These are phyloP conservation scores for Dichotomocladium elegans DNA, from an alignment of 371 early-diverging fungal species.

Conservation along the genomic window DNA sequence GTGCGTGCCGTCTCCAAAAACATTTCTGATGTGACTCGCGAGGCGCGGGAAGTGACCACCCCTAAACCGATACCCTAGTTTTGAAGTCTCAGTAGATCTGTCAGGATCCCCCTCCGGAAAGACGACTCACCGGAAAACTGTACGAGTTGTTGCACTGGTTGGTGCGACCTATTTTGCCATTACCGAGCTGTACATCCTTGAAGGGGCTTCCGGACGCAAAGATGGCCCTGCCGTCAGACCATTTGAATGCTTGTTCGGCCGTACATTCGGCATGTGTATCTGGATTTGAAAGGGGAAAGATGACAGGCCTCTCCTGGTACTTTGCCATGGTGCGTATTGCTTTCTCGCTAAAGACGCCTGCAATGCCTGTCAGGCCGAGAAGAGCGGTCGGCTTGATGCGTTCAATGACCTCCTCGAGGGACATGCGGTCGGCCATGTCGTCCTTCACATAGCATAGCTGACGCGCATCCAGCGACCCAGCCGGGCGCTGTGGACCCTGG, in stretches of 20 bases:
- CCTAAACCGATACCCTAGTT: constrained; percentile 56
- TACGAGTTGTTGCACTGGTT: constrained; percentile 66
- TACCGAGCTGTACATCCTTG: constrained; percentile 38
- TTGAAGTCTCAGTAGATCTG: not conserved
- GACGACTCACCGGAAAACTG: constrained; percentile 45
- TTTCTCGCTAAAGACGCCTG: constrained; percentile 57
- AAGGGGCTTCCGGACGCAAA: constrained; percentile 65
- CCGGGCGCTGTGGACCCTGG: constrained; percentile 11
- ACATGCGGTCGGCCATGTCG: constrained; percentile 47
- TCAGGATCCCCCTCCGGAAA: not conserved
- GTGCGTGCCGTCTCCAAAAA: constrained; percentile 58
- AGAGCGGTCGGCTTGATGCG: constrained; percentile 60
- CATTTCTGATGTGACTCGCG: constrained; percentile 55
- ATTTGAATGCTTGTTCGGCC: constrained; percentile 58
- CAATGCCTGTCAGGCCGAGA: constrained; percentile 58
- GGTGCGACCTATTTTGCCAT: constrained; percentile 49
- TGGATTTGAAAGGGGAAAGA: constrained; percentile 67
- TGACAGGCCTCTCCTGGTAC: constrained; percentile 52
- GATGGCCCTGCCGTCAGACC: constrained; percentile 61
- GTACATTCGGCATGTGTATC: constrained; percentile 65
- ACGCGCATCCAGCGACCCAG: constrained; percentile 39
- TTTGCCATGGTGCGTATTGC: constrained; percentile 58
- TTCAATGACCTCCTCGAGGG: constrained; percentile 53
- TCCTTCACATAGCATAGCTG: constrained; percentile 52
- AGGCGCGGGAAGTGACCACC: constrained; percentile 52